phyloP scores from a whole-genome alignment of 148 eudicot genomes.

The Chenopodium suecicum region DNA sequence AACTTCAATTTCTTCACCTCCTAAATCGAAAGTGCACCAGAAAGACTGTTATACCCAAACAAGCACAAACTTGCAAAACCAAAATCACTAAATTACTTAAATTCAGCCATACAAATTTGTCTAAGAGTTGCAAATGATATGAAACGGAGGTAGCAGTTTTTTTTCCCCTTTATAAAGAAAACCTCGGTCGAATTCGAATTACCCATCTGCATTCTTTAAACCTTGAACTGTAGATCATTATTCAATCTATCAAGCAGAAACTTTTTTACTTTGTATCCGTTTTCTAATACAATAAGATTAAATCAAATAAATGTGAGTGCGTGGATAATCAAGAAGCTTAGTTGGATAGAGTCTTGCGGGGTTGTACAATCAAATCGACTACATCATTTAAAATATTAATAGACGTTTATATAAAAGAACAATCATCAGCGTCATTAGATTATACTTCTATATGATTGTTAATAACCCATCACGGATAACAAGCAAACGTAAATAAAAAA shows the following conservation, averaged over 20 bases:
- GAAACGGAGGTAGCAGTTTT: no score
- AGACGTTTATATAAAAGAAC: no score
- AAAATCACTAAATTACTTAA: neutral
- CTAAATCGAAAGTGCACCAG: constrained; percentile 21
- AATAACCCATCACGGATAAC: no score
- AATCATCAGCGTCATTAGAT: no score
- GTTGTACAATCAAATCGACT: no score
- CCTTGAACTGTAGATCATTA: neutral
- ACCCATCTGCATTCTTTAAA: neutral
- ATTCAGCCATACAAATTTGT: neutral
- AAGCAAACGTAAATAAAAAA: no score
- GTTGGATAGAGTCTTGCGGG: no score
- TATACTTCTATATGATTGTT: no score
- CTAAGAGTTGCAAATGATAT: no score
- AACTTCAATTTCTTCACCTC: constrained; percentile 39
- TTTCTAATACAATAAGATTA: neutral
- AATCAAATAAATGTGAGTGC: neutral
- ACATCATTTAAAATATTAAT: no score
- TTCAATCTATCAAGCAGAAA: neutral
- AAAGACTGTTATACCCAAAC: neutral
- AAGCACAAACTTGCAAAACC: neutral
- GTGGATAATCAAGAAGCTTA: neutral
- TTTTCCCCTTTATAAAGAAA: no score
- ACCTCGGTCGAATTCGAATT: neutral
- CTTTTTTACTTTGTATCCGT: neutral